A percentile compares a stretch with the other conserved stretches of the same genome.
Evolutionary conservation across 2,329 filamentous ascomycete genomes (phyloP).

Genomic region (Cladosporium sp.): DNA sequence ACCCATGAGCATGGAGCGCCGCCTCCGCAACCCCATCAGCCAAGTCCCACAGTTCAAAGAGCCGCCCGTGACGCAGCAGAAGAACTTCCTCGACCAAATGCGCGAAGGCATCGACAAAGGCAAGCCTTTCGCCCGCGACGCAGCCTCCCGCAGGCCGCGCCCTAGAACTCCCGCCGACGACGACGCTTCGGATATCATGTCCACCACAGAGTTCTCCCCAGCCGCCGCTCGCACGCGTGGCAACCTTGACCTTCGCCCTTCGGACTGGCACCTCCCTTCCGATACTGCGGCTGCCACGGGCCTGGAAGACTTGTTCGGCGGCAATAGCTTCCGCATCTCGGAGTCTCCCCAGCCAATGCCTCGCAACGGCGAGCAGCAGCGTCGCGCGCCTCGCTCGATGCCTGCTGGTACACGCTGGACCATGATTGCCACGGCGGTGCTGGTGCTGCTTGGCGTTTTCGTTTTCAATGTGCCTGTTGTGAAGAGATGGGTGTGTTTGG

Average conservation of each 20-base stretch:
- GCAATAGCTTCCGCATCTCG: constrained; percentile 27
- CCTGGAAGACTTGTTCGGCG: constrained; percentile 32
- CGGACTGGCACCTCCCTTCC: constrained; percentile 25
- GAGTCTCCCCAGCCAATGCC: constrained; percentile 21
- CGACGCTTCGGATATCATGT: constrained; percentile 24
- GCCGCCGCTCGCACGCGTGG: constrained; percentile 29
- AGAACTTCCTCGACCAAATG: constrained; percentile 55
- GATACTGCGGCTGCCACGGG: constrained; percentile 27
- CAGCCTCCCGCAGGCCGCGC: neutral
- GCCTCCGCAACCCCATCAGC: constrained; percentile 63
- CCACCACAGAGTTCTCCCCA: constrained; percentile 29
- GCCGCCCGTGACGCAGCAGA: constrained; percentile 48
- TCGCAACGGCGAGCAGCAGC: neutral
- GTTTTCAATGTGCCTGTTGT: constrained; percentile 7
- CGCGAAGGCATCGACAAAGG: constrained; percentile 30
- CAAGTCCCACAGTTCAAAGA: constrained; percentile 54
- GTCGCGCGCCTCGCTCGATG: neutral
- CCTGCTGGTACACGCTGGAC: constrained; percentile 10
- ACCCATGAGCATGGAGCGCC: constrained; percentile 66
- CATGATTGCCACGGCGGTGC: constrained; percentile 4
- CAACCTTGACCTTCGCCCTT: constrained; percentile 26
- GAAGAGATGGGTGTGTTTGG: constrained; percentile 18
- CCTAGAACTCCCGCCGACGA: constrained; percentile 10
- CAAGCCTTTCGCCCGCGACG: constrained; percentile 22
- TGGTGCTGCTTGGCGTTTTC: neutral